Evolutionary conservation across 225 moss, liverwort and hornwort species (phyloP).

Genomic region (Sphagnum tenellum): DNA sequence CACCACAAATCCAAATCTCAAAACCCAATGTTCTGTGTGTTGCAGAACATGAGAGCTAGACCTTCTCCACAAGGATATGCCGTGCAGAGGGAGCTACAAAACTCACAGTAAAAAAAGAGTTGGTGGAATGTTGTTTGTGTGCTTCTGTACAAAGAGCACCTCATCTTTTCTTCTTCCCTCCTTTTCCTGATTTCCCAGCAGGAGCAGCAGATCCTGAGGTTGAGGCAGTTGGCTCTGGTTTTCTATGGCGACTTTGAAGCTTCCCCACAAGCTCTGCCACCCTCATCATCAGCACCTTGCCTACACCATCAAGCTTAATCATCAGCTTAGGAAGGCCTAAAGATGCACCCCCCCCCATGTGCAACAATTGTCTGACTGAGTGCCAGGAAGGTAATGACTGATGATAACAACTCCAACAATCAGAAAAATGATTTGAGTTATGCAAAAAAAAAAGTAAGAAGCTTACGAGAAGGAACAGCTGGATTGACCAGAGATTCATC

Average conservation of each 20-base stretch:
- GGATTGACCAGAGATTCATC: slow-evolving; percentile 61
- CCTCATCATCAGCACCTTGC: slow-evolving; percentile 63
- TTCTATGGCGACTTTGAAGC: slow-evolving; percentile 35
- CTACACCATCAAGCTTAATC: slow-evolving; percentile 7
- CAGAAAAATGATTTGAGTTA: background rate
- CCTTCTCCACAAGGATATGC: no score
- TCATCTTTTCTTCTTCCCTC: slow-evolving; percentile 63
- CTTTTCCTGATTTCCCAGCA: slow-evolving; percentile 38
- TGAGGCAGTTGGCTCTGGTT: slow-evolving; percentile 26
- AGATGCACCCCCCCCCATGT: background rate
- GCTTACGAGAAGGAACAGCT: slow-evolving; percentile 50
- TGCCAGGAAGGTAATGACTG: background rate
- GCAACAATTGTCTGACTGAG: background rate
- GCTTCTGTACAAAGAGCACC: background rate
- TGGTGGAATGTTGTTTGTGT: no score
- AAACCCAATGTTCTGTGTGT: no score
- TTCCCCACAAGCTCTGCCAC: slow-evolving; percentile 72
- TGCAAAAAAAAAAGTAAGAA: background rate
- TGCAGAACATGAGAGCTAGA: no score
- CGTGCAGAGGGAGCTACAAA: no score
- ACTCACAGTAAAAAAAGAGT: no score
- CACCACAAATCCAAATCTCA: no score
- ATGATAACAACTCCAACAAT: background rate
- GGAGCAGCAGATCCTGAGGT: slow-evolving; percentile 17
- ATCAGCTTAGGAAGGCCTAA: background rate